phyloP scores from a whole-genome alignment of 805 yeast genomes.

The Debaryomyces castellii region DNA sequence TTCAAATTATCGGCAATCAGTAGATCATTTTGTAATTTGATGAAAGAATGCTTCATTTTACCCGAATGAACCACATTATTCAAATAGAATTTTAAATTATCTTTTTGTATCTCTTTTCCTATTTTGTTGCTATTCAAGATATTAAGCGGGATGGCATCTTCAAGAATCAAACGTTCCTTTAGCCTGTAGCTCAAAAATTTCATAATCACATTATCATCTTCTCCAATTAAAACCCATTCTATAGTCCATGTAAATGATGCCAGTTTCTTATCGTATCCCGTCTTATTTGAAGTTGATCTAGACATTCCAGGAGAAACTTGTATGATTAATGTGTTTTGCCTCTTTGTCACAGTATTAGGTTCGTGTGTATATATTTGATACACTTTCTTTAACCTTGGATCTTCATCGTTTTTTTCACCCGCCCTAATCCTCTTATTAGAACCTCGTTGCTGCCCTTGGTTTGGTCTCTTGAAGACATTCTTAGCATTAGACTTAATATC shows the following conservation, averaged over 20 bases:
- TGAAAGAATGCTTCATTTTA: conserved; percentile 23
- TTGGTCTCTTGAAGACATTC: conserved; percentile 38
- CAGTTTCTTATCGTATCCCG: conserved; percentile 65
- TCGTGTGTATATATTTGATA: conserved; percentile 21
- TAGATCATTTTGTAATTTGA: conserved; percentile 33
- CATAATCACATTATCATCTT: conserved; percentile 21
- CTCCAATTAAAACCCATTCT: conserved; percentile 59
- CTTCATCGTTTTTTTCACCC: conserved; percentile 14
- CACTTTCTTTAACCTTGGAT: conserved; percentile 23
- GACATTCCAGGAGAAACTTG: conserved; percentile 75
- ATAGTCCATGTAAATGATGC: conserved; percentile 75
- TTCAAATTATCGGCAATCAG: conserved; percentile 49
- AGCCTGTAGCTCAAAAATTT: conserved; percentile 45
- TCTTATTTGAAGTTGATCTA: conserved; percentile 59
- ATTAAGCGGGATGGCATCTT: conserved; percentile 42
- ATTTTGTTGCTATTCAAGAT: conserved; percentile 19
- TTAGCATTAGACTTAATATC: conserved; percentile 46
- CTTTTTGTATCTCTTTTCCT: conserved; percentile 17
- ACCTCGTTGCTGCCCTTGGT: conserved; percentile 9
- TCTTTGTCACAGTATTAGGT: conserved; percentile 30
- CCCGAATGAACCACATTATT: conserved; percentile 26
- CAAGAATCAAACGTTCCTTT: conserved; percentile 34
- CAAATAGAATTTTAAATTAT: conserved; percentile 30
- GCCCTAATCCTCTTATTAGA: conserved; percentile 20
- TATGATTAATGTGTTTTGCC: conserved; percentile 67